Conservation (phyloP, 306 rosid species). For the Astragalus glycyphyllos region DNA sequence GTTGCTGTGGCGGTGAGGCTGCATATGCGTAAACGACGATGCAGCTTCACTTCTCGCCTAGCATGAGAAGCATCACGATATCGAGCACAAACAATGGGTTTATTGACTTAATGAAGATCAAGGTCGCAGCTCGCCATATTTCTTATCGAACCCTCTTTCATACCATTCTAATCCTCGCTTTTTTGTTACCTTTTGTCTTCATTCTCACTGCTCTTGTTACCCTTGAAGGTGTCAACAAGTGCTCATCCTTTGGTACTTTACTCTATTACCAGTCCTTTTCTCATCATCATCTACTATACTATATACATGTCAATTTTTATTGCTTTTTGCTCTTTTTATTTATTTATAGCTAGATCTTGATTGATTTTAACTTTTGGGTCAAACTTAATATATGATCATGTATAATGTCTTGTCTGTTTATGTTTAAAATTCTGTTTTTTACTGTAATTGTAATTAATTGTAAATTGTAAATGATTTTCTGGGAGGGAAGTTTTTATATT, state of each 20-base stretch:
- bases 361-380: conserved; percentile 10
- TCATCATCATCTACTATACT: not conserved
- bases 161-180: conserved; percentile 96
- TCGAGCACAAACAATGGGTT: conserved; percentile 99
- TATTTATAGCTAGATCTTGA: conserved; percentile 52
- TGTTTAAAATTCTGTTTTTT: not conserved
- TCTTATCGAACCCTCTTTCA: conserved; percentile 98
- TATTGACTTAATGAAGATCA: conserved; percentile 99
- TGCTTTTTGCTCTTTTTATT: not conserved
- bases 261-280: conserved; percentile 33
- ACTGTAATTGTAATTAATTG: conserved; percentile 18
- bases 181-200: conserved; percentile 93
- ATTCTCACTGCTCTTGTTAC: conserved; percentile 99
- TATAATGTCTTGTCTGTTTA: conserved; percentile 1
- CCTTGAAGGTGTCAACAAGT: conserved; percentile 99
- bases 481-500: not conserved
- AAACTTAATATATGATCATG: not conserved
- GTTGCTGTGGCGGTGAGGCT: conserved; percentile 65
- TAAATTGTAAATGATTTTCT: conserved; percentile 5
- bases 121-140: conserved; percentile 99
- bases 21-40: conserved; percentile 94
- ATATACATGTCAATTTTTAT: not conserved
- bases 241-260: conserved; percentile 93
- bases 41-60: conserved; percentile 99
- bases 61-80: conserved; percentile 99